phyloP scores from a whole-genome alignment of 1,284 basidiomycete genomes.

The Tremellales sp. region DNA sequence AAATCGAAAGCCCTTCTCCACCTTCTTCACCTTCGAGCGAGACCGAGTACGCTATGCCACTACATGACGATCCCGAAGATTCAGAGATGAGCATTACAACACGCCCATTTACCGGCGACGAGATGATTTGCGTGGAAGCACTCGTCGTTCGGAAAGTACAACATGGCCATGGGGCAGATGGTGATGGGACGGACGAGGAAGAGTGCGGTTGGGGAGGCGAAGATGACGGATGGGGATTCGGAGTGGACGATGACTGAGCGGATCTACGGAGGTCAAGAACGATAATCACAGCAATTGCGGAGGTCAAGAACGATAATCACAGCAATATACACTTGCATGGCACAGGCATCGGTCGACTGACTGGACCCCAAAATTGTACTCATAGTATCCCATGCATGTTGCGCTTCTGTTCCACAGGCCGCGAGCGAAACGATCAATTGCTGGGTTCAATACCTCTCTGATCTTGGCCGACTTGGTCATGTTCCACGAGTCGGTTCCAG shows the following conservation, averaged over 20 bases:
- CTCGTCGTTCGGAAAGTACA: slow-evolving; percentile 43
- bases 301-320: no score
- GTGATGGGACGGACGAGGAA: slow-evolving; percentile 19
- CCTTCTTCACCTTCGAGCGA: background rate
- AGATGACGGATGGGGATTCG: slow-evolving; percentile 27
- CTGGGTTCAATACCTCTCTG: no score
- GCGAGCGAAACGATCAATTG: no score
- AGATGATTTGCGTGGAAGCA: slow-evolving; percentile 47
- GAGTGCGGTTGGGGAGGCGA: slow-evolving; percentile 28
- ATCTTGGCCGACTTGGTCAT: no score
- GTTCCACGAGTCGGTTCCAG: no score
- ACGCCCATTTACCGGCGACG: slow-evolving; percentile 2
- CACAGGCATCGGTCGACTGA: no score
- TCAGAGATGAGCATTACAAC: background rate
- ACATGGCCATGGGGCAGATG: slow-evolving; percentile 19
- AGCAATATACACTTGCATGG: no score
- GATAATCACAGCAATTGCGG: no score
- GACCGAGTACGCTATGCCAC: slow-evolving; percentile 12
- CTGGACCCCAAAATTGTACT: no score
- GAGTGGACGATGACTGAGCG: slow-evolving; percentile 12
- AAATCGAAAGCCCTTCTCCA: slow-evolving; percentile 5
- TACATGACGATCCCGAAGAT: background rate
- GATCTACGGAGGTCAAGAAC: no score
- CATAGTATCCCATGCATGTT: no score
- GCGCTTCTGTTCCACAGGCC: no score